Percentiles rank a stretch among this genome's conserved stretches.
Conservation (phyloP, 2,329 filamentous ascomycete genomes). For the Penicillium griseofulvum region DNA sequence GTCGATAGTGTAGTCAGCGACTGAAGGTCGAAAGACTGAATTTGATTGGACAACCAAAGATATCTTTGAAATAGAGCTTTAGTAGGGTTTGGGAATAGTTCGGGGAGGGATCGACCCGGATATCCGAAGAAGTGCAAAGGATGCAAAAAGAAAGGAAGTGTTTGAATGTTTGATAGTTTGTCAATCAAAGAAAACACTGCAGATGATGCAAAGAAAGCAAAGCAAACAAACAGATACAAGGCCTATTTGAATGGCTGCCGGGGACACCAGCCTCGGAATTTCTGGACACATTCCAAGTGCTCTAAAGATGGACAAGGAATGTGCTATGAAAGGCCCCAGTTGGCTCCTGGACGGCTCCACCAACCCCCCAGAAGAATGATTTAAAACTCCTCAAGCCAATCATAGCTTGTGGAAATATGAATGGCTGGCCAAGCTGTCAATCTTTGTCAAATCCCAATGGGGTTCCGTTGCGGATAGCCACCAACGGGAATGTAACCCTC, state of each 20-base stretch:
- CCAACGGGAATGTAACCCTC: slow-evolving; percentile 36
- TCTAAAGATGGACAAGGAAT: slow-evolving; percentile 38
- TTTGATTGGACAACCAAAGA: slow-evolving; percentile 33
- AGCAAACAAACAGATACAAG: slow-evolving; percentile 43
- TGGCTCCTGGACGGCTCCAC: slow-evolving; percentile 22
- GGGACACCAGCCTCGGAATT: slow-evolving; percentile 36
- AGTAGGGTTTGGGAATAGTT: slow-evolving; percentile 18
- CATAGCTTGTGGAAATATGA: slow-evolving; percentile 6
- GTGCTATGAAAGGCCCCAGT: slow-evolving; percentile 24
- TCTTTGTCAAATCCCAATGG: slow-evolving; percentile 19
- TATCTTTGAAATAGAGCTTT: slow-evolving; percentile 18
- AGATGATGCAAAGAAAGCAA: slow-evolving; percentile 44
- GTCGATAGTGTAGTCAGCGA: slow-evolving; percentile 18
- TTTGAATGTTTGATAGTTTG: slow-evolving; percentile 35
- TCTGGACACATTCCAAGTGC: slow-evolving; percentile 35
- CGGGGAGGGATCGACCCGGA: slow-evolving; percentile 20
- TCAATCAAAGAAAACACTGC: slow-evolving; percentile 42
- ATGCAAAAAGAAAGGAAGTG: slow-evolving; percentile 23
- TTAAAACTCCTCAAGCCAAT: slow-evolving; percentile 28
- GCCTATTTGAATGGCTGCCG: slow-evolving; percentile 39
- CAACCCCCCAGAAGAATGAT: slow-evolving; percentile 22
- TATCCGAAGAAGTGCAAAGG: slow-evolving; percentile 19
- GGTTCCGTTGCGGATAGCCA: slow-evolving; percentile 30
- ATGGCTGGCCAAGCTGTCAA: slow-evolving; percentile 28
- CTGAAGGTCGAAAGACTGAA: slow-evolving; percentile 19